phyloP scores from a whole-genome alignment of 2,329 filamentous ascomycete genomes.

The Pyrenochaeta sp. region DNA sequence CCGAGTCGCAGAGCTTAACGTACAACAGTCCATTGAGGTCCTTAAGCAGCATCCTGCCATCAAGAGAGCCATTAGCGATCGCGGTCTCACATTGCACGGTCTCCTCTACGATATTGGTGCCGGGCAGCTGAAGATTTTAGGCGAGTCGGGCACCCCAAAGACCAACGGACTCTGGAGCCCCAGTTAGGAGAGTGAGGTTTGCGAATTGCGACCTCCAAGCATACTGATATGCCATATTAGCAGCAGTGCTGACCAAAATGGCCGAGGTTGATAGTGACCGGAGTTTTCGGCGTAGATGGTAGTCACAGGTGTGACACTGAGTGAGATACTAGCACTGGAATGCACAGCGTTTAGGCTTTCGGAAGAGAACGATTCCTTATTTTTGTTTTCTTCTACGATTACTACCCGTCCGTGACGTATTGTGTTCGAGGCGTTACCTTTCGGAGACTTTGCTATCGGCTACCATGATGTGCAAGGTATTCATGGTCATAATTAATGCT shows the following conservation, averaged over 20 bases:
- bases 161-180: conserved; percentile 21
- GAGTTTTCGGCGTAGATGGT: not conserved
- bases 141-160: conserved; percentile 31
- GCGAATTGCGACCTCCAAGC: not conserved
- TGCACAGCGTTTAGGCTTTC: not conserved
- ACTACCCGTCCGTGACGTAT: not conserved
- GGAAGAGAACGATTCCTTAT: not conserved
- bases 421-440: not conserved
- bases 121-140: conserved; percentile 64
- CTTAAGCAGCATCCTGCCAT: conserved; percentile 75
- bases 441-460: not conserved
- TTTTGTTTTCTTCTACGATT: not conserved
- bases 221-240: too few species aligned
- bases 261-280: too few species aligned
- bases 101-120: conserved; percentile 73
- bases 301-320: not conserved
- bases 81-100: conserved; percentile 79
- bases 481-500: too few species aligned
- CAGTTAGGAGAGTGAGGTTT: not conserved
- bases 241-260: too few species aligned
- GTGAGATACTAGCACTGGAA: not conserved
- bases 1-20: conserved; percentile 79
- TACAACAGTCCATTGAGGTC: conserved; percentile 71
- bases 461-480: too few species aligned
- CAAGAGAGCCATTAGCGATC: conserved; percentile 73